Conservation (phyloP, 805 yeast species). For the Saturnispora sekii region DNA sequence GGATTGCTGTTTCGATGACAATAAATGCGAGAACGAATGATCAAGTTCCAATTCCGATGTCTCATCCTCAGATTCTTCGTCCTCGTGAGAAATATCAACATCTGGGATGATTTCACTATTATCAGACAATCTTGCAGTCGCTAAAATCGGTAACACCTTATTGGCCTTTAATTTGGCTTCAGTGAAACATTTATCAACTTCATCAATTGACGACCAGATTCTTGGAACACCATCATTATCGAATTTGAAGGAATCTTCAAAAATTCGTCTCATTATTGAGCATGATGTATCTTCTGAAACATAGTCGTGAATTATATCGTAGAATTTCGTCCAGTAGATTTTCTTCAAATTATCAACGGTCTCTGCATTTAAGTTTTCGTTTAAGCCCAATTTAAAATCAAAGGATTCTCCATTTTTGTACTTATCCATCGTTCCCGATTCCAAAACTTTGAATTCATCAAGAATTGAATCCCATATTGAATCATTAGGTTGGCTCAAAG, state of each 20-base stretch:
- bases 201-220: slow-evolving; percentile 65
- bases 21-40: slow-evolving; percentile 44
- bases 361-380: slow-evolving; percentile 31
- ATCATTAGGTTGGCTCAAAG: slow-evolving; percentile 39
- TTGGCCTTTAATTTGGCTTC: slow-evolving; percentile 52
- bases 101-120: slow-evolving; percentile 54
- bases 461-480: slow-evolving; percentile 56
- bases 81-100: slow-evolving; percentile 34
- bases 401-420: slow-evolving; percentile 20
- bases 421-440: slow-evolving; percentile 2
- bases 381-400: slow-evolving; percentile 62
- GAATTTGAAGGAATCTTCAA: slow-evolving; percentile 76
- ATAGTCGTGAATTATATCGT: slow-evolving; percentile 48
- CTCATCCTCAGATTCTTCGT: slow-evolving; percentile 25
- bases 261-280: slow-evolving; percentile 60
- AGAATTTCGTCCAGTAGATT: slow-evolving; percentile 58
- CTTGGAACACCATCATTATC: slow-evolving; percentile 77
- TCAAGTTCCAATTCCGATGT: slow-evolving; percentile 33
- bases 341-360: slow-evolving; percentile 30
- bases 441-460: slow-evolving; percentile 29
- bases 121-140: slow-evolving; percentile 42
- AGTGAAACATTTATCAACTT: slow-evolving; percentile 58
- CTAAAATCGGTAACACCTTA: slow-evolving; percentile 46
- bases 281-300: slow-evolving; percentile 59
- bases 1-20: slow-evolving; percentile 48